Evolutionary conservation across 768 basidiomycete species (phyloP), one percentile per base, ranked within the genome.

Genomic region (Mycena leptocephala): DNA sequence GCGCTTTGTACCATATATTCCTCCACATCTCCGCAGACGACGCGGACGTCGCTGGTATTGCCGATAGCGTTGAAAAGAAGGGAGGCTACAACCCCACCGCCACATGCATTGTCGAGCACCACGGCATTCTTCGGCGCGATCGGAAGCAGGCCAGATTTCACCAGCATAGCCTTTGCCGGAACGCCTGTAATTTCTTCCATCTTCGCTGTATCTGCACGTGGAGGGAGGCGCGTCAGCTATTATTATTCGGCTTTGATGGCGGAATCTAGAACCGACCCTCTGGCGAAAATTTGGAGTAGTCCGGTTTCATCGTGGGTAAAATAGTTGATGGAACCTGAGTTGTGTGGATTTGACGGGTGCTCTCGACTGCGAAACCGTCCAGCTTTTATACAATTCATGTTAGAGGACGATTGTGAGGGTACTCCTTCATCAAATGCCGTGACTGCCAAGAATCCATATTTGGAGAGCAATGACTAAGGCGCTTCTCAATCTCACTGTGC

Each of bases 141-240:
- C 8, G 76, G 76, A 22, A 72, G 70, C 20, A 76, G 59, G 3
- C 71, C 76, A 2, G 71, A 43, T 41, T 72, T 59, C 0, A 56
- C 58, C 0, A 76, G 46, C 58, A 76, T 51, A 0, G 70, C 76
- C 6, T 53, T 66, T 1, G 76, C 76, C 0, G 76, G 59, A 16
- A 56, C 8, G 4, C 65, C 70, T 13, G 76, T 76, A n/a, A 76
- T 68, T 41, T 68, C 70, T 22, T 76, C 76, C 76, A 76, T 76
- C 28, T 65, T 65, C 9, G 62, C 53, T 5, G 41, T 58, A 33
- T 72, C 71, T 72, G 61, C 26, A 51, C 14, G 62, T 10, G 7
- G 32, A 37, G 37, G n/a, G 51, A n/a, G 43, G 16, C 35, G 7
- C 46, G 46, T 46, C 46, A 46, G 18, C n/a, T n/a, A n/a, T n/a